Evolutionary conservation across 192 early-diverging fungal species (phyloP), one percentile per base, ranked within the genome.

Genomic region (Linnemannia exigua): DNA sequence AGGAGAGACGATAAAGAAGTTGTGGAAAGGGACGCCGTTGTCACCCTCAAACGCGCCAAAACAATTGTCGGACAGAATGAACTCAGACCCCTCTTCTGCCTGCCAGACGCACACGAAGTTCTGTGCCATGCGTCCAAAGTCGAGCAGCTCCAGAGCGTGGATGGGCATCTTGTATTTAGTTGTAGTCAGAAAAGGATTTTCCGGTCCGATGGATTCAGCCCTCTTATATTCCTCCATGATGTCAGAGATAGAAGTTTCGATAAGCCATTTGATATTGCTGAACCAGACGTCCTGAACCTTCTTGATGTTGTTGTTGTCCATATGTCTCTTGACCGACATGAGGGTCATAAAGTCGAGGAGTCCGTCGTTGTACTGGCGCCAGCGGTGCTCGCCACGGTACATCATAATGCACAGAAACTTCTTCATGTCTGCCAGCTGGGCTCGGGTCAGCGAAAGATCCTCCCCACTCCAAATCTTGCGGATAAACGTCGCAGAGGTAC

Each of bases 1-100:
- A 31, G 87, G 87, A 74, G 87, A 88, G 19, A 88, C 68, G 11
- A 88, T 76, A 74, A 73, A 88, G 72, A 84, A 79, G 22, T 22
- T 44, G 68, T 84, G 87, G 54, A 74, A 76, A 51, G 28, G 35
- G 14, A 73, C 1, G 5, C 71, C 71, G 9, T 8, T 44, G 50
- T 73, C 19, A 22, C 87, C 87, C 37, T 88, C 87, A 20, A 76
- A 88, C 5, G 52, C 69, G 73, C 81, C 87, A 63, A 88, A 88
- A 67, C 87, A 76, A 22, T 52, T 77, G 25, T 77, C 73, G 15
- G 87, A 77, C 63, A 81, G 67, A 69, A 87, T 87, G 67, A 87
- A 82, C 73, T 87, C 80, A 37, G 79, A 77, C 63, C 80, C 80
- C 70, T 81, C 86, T n/a, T 68, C 61, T 7, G 86, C 86, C 61